These are phyloP conservation scores for Cercospora nicotianae DNA, from an alignment of 2,329 filamentous ascomycete genomes.

Conservation along the genomic window DNA sequence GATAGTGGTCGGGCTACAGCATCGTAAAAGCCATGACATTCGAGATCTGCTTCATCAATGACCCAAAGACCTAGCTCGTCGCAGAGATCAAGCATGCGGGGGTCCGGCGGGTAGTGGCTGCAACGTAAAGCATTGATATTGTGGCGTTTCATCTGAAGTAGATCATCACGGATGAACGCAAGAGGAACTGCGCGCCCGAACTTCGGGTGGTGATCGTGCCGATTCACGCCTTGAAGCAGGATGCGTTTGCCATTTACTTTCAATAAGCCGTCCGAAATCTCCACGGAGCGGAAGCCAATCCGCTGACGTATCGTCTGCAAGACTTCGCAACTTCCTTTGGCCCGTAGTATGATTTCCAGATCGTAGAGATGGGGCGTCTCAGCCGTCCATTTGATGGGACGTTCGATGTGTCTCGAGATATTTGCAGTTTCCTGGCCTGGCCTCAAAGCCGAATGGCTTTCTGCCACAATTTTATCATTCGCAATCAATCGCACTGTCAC, in stretches of 20 bases:
- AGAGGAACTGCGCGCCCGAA: conserved; percentile 63
- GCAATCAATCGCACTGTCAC: conserved; percentile 26
- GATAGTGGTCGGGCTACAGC: conserved; percentile 18
- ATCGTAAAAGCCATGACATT: conserved; percentile 44
- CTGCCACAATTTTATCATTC: neutral
- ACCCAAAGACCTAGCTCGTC: conserved; percentile 67
- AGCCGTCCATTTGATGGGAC: conserved; percentile 66
- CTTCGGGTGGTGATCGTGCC: conserved; percentile 67
- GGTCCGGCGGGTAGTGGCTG: conserved; percentile 65
- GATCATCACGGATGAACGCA: conserved; percentile 60
- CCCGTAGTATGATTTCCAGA: conserved; percentile 40
- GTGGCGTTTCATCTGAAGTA: conserved; percentile 66
- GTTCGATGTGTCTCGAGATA: conserved; percentile 41
- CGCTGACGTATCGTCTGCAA: conserved; percentile 51
- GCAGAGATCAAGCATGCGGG: conserved; percentile 57
- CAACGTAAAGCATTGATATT: conserved; percentile 70
- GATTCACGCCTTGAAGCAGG: conserved; percentile 62
- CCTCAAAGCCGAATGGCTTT: neutral
- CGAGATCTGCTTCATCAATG: conserved; percentile 54
- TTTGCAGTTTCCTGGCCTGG: conserved; percentile 21
- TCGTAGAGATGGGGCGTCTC: conserved; percentile 64
- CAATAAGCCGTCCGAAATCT: conserved; percentile 60
- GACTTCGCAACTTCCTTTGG: neutral
- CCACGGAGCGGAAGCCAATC: conserved; percentile 63
- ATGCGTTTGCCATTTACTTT: conserved; percentile 62